Base-by-base conservation (phyloP, 2,329 filamentous ascomycete species). In the Setomelanomma holmii region DNA sequence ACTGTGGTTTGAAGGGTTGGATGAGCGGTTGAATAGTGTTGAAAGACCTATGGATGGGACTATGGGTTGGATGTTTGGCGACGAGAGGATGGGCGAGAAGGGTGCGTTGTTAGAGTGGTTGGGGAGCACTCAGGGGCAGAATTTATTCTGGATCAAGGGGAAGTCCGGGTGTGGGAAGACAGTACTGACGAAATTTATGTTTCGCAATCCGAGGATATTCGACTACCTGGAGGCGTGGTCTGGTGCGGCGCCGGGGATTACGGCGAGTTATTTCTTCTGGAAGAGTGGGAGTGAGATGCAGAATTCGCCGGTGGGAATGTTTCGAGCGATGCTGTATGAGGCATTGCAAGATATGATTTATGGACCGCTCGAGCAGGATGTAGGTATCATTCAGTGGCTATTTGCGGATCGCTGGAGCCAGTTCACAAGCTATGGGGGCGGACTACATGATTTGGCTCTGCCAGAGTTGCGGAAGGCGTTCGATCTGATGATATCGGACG, bases 161-260 rank as follows among this genome's bases (percentile, higher is more conserved):
- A 66, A 80, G 27, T 74, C 79, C 3, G 79, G 79, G 0, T 77
- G 76, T 0, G 79, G 79, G 0, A 82, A 82, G 53, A 80, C 77
- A 0, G 80, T 78, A 0, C 66, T 81, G 1, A 79, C 80, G 66
- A 74, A 76, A 17, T 73, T 74, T 30, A 45, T 68, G 3, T 68
- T 70, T 43, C 64, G 64, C 12, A 68, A 70, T 34, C 51, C 60
- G 40, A 53, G 51, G 3, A 44, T 67, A 8, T 69, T 66, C 38
- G 59, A 64, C 12, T 58, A 61, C 17, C 44, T 69, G 14, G 66
- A 69, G 41, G 55, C 61, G 7, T 72, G 69, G 67, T 70, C 68
- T n/a, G 66, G 66, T 6, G 45, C 56, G 5, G 42, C 53, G 4
- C 65, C 66, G 0, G 59, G 74, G 2, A 69, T 66, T 2, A 73